These are phyloP conservation scores for Nephelium lappaceum DNA, from an alignment of 345 rosid species.

Conservation along the genomic window DNA sequence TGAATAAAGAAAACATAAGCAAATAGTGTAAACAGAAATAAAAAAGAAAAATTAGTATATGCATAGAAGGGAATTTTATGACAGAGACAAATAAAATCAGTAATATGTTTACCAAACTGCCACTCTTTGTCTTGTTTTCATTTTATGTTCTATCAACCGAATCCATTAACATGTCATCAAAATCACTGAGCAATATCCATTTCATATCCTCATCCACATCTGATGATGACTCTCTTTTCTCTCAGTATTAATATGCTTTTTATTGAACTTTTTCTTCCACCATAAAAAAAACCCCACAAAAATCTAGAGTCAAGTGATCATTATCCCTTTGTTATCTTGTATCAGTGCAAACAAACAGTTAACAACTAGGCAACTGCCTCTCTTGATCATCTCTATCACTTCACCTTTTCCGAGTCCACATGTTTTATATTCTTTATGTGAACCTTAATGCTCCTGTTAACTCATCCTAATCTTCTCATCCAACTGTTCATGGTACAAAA, in stretches of 20 bases:
- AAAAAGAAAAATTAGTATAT: no score
- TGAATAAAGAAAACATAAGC: not conserved
- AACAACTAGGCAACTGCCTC: not conserved
- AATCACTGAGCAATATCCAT: not conserved
- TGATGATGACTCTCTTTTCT: not conserved
- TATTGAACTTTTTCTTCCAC: slow-evolving; percentile 29
- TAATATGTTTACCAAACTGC: slow-evolving; percentile 9
- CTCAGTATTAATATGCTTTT: slow-evolving; percentile 10
- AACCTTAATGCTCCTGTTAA: not conserved
- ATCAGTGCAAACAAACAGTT: slow-evolving; percentile 4
- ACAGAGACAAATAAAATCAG: slow-evolving; percentile 17
- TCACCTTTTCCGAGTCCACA: not conserved
- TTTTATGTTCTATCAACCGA: not conserved
- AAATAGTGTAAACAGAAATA: not conserved
- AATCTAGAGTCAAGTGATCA: slow-evolving; percentile 15
- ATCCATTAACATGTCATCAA: not conserved
- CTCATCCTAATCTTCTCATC: slow-evolving; percentile 9
- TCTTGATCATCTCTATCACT: not conserved
- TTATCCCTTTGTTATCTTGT: slow-evolving; percentile 21
- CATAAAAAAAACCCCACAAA: slow-evolving; percentile 18
- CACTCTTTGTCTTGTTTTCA: not conserved
- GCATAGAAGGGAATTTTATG: not conserved
- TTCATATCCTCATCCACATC: not conserved
- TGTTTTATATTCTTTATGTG: not conserved
- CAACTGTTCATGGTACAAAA: slow-evolving; percentile 5